phyloP scores from a whole-genome alignment of 176 grass and related monocot genomes.

The Oryza officinalis region DNA sequence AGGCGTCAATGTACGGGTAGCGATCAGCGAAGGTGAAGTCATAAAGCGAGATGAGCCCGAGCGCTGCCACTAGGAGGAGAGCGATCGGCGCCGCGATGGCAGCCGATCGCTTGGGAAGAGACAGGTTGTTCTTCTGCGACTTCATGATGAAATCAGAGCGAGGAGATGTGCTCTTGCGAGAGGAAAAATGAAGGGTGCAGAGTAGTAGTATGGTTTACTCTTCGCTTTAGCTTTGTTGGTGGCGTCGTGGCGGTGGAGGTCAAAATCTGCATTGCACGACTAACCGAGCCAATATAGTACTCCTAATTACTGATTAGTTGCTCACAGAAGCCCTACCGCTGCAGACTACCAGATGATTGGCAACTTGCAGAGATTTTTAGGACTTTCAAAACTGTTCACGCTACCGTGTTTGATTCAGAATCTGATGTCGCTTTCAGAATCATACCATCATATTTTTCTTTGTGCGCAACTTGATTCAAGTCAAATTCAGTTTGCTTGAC shows the following conservation, averaged over 20 bases:
- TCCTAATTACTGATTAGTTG: neutral
- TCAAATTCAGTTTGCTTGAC: constrained; percentile 30
- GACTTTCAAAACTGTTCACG: constrained; percentile 13
- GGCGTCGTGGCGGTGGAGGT: constrained; percentile 6
- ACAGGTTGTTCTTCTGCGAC: neutral
- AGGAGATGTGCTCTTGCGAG: neutral
- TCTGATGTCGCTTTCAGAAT: neutral
- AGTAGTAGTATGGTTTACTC: neutral
- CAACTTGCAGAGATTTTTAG: neutral
- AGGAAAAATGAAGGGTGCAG: neutral
- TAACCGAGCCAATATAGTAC: neutral
- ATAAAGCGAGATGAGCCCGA: constrained; percentile 36
- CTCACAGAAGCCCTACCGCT: neutral
- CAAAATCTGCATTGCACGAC: constrained; percentile 39
- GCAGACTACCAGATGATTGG: neutral
- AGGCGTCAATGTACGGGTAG: neutral
- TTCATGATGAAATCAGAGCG: constrained; percentile 35
- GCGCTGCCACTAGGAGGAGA: constrained; percentile 7
- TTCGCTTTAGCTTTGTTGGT: neutral
- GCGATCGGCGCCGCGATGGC: constrained; percentile 26
- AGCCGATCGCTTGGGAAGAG: neutral
- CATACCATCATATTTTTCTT: neutral
- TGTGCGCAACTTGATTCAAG: neutral
- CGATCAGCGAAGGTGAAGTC: constrained; percentile 6
- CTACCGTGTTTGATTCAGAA: neutral